Percentiles rank a stretch among this genome's conserved stretches.
Conservation (phyloP, 805 yeast genomes). For the Starmerella powellii region DNA sequence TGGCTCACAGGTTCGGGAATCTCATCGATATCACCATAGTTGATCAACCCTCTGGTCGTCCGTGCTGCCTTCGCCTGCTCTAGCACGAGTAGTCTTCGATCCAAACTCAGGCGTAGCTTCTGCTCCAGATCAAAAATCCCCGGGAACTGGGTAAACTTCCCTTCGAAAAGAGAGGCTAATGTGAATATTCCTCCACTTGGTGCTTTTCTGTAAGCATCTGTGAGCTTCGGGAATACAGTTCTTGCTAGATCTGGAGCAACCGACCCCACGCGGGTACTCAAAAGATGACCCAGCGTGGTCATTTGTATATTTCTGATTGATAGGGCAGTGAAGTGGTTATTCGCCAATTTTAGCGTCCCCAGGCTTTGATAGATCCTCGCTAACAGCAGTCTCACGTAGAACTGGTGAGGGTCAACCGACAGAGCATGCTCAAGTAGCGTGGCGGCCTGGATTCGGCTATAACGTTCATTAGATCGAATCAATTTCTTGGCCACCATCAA, state of each 20-base stretch:
- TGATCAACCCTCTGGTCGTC: conserved; percentile 13
- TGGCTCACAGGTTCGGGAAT: conserved; percentile 3
- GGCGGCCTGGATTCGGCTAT: conserved; percentile 32
- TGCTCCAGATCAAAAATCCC: conserved; percentile 53
- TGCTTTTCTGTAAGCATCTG: conserved; percentile 30
- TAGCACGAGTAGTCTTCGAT: conserved; percentile 27
- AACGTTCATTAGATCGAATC: conserved; percentile 19
- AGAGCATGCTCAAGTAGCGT: conserved; percentile 48
- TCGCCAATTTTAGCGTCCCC: conserved; percentile 43
- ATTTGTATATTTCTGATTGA: conserved; percentile 64
- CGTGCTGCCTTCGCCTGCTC: conserved; percentile 25
- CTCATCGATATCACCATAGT: conserved; percentile 10
- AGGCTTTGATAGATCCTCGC: conserved; percentile 47
- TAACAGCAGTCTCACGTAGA: conserved; percentile 59
- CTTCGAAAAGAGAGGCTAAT: conserved; percentile 43
- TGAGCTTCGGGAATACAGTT: background rate
- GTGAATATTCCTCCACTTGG: conserved; percentile 41
- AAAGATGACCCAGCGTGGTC: conserved; percentile 48
- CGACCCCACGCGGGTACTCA: conserved; percentile 39
- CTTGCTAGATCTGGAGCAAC: conserved; percentile 32
- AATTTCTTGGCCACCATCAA: conserved; percentile 40
- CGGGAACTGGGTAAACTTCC: conserved; percentile 52
- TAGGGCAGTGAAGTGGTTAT: conserved; percentile 41
- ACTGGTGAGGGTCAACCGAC: conserved; percentile 54
- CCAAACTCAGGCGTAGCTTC: conserved; percentile 41